Conservation (phyloP, 768 basidiomycete species). For the Tylopilus cervinicoccineus region DNA sequence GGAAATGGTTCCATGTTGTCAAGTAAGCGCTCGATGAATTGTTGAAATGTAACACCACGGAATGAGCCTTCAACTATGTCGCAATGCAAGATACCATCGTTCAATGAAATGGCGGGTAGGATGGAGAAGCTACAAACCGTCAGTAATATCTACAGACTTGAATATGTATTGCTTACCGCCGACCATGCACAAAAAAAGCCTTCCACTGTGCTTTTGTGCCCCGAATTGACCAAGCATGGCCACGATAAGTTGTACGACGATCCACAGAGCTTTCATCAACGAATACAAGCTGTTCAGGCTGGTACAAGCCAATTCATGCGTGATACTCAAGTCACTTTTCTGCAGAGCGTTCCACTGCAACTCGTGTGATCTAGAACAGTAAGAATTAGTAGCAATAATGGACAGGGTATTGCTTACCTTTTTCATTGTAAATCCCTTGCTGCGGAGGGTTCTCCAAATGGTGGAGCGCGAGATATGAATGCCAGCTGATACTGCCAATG, state of each 20-base stretch:
- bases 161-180: neutral
- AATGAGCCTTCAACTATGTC: neutral
- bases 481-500: neutral
- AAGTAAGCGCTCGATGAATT: neutral
- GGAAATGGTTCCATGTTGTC: neutral
- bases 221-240: neutral
- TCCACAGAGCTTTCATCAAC: neutral
- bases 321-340: neutral
- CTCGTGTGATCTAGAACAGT: neutral
- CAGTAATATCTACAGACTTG: neutral
- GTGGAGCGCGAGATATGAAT: accelerated
- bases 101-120: neutral
- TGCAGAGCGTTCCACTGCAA: neutral
- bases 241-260: neutral
- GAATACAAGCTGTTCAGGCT: neutral
- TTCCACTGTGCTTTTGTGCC: neutral
- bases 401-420: neutral
- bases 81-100: neutral
- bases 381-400: neutral
- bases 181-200: neutral
- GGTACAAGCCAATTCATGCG: neutral
- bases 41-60: neutral
- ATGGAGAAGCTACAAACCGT: neutral
- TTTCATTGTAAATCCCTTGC: neutral
- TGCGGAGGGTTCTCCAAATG: neutral